Base-by-base conservation (phyloP, 768 basidiomycete species). In the Mycena kentingensis region DNA sequence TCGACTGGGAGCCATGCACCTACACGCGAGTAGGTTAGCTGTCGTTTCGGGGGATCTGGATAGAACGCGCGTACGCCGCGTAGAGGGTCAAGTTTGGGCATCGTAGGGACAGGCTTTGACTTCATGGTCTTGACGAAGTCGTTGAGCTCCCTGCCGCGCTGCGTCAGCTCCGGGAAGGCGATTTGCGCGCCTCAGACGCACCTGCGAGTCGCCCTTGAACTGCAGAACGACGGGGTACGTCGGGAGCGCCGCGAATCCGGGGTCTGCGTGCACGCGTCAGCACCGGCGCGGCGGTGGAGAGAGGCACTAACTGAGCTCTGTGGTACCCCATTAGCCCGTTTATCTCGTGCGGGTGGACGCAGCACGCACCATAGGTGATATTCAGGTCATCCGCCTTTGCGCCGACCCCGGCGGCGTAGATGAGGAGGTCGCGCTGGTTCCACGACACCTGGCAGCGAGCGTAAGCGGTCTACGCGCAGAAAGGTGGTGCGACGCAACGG, bases 181-280 rank as follows among this genome's bases (percentile, higher is more conserved):
- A n/a, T n/a, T n/a, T n/a, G n/a, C n/a, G n/a, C n/a, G n/a, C n/a
- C n/a, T n/a, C n/a, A n/a, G n/a, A n/a, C n/a, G n/a, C n/a, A n/a
- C n/a, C 42, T 79, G 74, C 50, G 75, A 79, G 31, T 77, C 73
- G 11, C 87, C 85, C 70, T 91, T 93, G 64, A 92, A 76, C 25
- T 68, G 72, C 5, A 94, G 77, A 0, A 90, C 88, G 15, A 91
- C 89, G 2, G 92, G 91, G 67, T 87, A 95, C 0, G 92, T 93
- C 8, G 93, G 92, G 62, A 94, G 75, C 3, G 90, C 81, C 13
- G 85, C 74, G 69, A 88, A 95, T 25, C 78, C 73, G 54, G 79
- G 77, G 70, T 87, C 87, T 88, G 53, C 13, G 32, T 6, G 15
- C 12, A 11, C 8, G 24, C 6, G 41, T 42, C 41, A 6, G 29